Evolutionary conservation across 2,329 filamentous ascomycete species (phyloP).

Genomic region (Elsinoe australis): DNA sequence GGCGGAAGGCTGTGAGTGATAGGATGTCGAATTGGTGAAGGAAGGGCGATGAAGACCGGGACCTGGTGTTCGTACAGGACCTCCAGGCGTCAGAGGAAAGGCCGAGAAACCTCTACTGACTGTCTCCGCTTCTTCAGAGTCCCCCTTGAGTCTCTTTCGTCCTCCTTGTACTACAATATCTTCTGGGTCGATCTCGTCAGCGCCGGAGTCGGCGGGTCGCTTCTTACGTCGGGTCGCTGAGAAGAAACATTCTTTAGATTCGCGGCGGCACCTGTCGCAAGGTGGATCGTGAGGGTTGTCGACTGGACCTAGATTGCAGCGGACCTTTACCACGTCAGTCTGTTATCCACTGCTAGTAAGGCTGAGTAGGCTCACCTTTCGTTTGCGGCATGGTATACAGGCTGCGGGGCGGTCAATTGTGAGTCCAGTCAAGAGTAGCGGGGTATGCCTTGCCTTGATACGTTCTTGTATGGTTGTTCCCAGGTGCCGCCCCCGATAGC

Average conservation of each 20-base stretch:
- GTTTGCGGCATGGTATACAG: conserved; percentile 48
- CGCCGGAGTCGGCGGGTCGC: conserved; percentile 53
- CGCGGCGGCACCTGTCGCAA: conserved; percentile 84
- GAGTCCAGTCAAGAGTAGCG: not conserved
- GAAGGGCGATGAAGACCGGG: conserved; percentile 49
- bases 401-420: conserved; percentile 31
- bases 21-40: conserved; percentile 20
- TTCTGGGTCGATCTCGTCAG: conserved; percentile 35
- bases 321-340: conserved; percentile 41
- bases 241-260: conserved; percentile 96
- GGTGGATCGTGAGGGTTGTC: conserved; percentile 92
- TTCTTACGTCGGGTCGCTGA: conserved; percentile 89
- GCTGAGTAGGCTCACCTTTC: conserved; percentile 35
- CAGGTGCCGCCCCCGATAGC: not conserved
- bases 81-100: conserved; percentile 58
- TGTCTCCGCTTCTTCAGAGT: conserved; percentile 35
- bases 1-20: conserved; percentile 23
- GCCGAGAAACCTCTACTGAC: conserved; percentile 17
- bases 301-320: conserved; percentile 60
- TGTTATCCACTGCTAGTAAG: not conserved
- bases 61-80: conserved; percentile 52
- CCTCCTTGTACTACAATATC: conserved; percentile 68
- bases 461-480: conserved; percentile 19
- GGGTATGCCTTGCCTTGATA: conserved; percentile 18
- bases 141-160: conserved; percentile 55